Percentiles rank a stretch among this genome's conserved stretches.
These are phyloP conservation scores for Leptomonas seymouri DNA, from an alignment of 208 protist genomes.

Conservation along the genomic window DNA sequence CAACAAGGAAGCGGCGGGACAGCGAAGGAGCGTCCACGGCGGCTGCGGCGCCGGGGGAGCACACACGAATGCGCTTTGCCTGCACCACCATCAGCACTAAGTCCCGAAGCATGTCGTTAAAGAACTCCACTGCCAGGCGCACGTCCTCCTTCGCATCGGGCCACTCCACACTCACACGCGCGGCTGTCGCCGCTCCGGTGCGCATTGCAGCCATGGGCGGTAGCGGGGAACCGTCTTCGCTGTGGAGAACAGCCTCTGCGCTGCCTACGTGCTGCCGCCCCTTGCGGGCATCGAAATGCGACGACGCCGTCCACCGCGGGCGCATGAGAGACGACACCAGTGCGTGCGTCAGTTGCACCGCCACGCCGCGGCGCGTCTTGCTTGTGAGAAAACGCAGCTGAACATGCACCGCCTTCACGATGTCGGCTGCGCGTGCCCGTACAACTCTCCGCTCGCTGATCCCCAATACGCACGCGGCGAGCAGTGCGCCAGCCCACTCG, in stretches of 20 bases:
- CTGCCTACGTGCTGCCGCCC: background rate
- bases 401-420: constrained; percentile 7
- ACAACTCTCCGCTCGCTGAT: constrained; percentile 24
- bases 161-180: constrained; percentile 23
- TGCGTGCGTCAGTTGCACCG: constrained; percentile 9
- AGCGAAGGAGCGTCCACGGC: constrained; percentile 1
- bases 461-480: constrained; percentile 44
- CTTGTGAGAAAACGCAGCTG: constrained; percentile 34
- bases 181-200: constrained; percentile 11
- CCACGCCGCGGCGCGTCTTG: constrained; percentile 10
- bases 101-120: constrained; percentile 21
- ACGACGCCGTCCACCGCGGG: constrained; percentile 7
- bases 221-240: background rate
- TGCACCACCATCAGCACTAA: constrained; percentile 7
- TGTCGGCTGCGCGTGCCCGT: constrained; percentile 10
- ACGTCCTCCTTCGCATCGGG: constrained; percentile 6
- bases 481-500: constrained; percentile 43
- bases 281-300: constrained; percentile 8
- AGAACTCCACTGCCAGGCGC: constrained; percentile 17
- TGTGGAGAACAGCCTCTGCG: background rate
- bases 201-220: background rate
- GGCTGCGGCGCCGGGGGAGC: background rate
- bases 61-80: background rate
- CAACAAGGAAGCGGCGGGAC: background rate
- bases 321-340: constrained; percentile 23